A percentile compares a stretch with the other conserved stretches of the same genome.
These are phyloP conservation scores for Emergomyces pasteurianus DNA, from an alignment of 2,329 filamentous ascomycete genomes.

Conservation along the genomic window DNA sequence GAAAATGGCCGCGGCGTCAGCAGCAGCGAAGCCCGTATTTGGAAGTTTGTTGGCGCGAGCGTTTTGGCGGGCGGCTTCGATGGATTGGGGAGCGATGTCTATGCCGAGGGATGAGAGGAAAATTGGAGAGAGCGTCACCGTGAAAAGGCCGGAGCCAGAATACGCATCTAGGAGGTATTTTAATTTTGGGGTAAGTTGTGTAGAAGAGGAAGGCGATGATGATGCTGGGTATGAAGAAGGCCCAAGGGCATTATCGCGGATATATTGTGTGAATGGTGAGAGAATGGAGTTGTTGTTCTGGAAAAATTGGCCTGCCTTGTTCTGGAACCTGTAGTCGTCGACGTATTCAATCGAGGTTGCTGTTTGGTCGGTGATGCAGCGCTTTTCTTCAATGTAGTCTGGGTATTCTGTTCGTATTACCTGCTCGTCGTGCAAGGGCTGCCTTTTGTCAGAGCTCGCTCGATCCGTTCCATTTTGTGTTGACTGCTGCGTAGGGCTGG, in stretches of 20 bases:
- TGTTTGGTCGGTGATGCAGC: slow-evolving; percentile 78
- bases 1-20: slow-evolving; percentile 78
- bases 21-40: slow-evolving; percentile 74
- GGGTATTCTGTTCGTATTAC: slow-evolving; percentile 45
- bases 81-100: slow-evolving; percentile 71
- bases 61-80: slow-evolving; percentile 66
- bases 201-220: slow-evolving; percentile 6
- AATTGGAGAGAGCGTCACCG: slow-evolving; percentile 74
- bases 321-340: slow-evolving; percentile 71
- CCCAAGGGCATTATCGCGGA: slow-evolving; percentile 65
- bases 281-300: slow-evolving; percentile 99
- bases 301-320: slow-evolving; percentile 91
- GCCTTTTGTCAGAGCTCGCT: slow-evolving; percentile 13
- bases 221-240: slow-evolving; percentile 15
- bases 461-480: background rate
- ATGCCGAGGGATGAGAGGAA: slow-evolving; percentile 77
- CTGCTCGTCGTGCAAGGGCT: slow-evolving; percentile 28
- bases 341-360: slow-evolving; percentile 79
- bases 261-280: slow-evolving; percentile 71
- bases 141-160: slow-evolving; percentile 94
- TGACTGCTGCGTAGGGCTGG: background rate
- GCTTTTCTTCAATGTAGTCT: slow-evolving; percentile 63
- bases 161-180: slow-evolving; percentile 94
- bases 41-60: slow-evolving; percentile 63
- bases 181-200: slow-evolving; percentile 38